These are phyloP conservation scores for Cryptomeria japonica DNA, from an alignment of 75 land plant genomes.

Conservation along the genomic window DNA sequence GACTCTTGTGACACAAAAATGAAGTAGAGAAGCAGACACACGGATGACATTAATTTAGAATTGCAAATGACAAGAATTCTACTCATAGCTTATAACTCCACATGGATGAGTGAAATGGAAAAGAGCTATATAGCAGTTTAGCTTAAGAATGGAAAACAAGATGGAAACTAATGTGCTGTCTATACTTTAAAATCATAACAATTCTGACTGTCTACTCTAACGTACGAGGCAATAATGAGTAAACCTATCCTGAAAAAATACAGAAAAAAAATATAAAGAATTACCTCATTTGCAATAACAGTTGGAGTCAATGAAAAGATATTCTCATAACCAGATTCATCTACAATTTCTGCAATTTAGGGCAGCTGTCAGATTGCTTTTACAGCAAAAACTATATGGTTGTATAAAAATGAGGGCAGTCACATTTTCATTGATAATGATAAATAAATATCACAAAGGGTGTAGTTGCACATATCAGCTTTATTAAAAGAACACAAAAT, in stretches of 20 bases:
- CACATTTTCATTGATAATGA: background rate
- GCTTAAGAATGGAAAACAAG: no score
- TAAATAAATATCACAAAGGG: background rate
- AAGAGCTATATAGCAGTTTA: no score
- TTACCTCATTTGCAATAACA: slow-evolving; percentile 15
- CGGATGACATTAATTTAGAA: background rate
- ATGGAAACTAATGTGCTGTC: background rate
- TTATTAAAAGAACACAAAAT: background rate
- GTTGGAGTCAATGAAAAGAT: slow-evolving; percentile 4
- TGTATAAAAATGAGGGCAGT: background rate
- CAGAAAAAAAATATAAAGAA: slow-evolving; percentile 1
- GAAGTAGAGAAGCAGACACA: background rate
- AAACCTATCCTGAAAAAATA: background rate
- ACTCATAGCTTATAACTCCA: background rate
- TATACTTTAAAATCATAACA: background rate
- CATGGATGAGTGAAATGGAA: background rate
- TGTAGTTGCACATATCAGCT: background rate
- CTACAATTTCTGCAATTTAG: background rate
- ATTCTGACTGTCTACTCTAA: background rate
- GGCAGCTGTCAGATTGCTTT: background rate
- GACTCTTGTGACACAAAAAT: background rate
- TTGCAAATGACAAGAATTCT: background rate
- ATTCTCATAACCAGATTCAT: slow-evolving; percentile 1
- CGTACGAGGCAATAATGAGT: background rate
- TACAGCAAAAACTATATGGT: background rate